Percentiles rank a stretch among this genome's conserved stretches.
phyloP scores from a whole-genome alignment of 2,329 filamentous ascomycete genomes.

The Biscogniauxia marginata region DNA sequence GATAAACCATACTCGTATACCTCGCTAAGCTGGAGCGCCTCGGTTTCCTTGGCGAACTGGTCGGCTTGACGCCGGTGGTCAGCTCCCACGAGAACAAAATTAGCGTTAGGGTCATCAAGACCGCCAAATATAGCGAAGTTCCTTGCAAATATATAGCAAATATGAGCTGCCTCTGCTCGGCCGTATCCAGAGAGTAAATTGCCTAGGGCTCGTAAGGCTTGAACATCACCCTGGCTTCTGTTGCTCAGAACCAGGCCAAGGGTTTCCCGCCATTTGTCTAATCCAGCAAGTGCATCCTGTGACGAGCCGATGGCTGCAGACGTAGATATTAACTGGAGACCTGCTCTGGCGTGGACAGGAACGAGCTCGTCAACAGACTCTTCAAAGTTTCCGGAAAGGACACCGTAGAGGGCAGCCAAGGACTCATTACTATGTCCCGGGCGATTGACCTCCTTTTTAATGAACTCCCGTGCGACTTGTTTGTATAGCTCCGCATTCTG shows the following conservation, averaged over 20 bases:
- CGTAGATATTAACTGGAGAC: conserved; percentile 87
- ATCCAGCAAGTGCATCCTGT: conserved; percentile 75
- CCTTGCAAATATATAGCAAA: conserved; percentile 88
- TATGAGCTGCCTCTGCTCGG: conserved; percentile 85
- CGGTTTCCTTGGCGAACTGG: conserved; percentile 75
- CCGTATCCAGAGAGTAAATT: conserved; percentile 82
- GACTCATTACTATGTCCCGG: conserved; percentile 79
- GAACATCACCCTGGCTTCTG: conserved; percentile 74
- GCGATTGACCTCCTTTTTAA: conserved; percentile 89
- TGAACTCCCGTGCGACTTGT: conserved; percentile 91
- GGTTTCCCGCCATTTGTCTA: conserved; percentile 94
- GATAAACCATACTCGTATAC: conserved; percentile 89
- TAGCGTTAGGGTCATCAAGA: conserved; percentile 73
- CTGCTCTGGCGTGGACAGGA: conserved; percentile 85
- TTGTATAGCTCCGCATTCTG: conserved; percentile 79
- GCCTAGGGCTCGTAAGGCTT: conserved; percentile 76
- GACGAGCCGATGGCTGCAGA: conserved; percentile 57
- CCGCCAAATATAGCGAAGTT: conserved; percentile 72
- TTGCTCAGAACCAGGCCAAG: conserved; percentile 84
- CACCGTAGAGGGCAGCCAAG: conserved; percentile 86
- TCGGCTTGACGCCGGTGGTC: conserved; percentile 72
- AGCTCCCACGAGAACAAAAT: conserved; percentile 81
- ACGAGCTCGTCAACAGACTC: conserved; percentile 96
- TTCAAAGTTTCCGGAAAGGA: conserved; percentile 89
- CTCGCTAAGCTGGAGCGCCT: conserved; percentile 91